These are phyloP conservation scores for Phytophthora crassamura DNA, from an alignment of 352 stramenopile genomes.

Conservation along the genomic window DNA sequence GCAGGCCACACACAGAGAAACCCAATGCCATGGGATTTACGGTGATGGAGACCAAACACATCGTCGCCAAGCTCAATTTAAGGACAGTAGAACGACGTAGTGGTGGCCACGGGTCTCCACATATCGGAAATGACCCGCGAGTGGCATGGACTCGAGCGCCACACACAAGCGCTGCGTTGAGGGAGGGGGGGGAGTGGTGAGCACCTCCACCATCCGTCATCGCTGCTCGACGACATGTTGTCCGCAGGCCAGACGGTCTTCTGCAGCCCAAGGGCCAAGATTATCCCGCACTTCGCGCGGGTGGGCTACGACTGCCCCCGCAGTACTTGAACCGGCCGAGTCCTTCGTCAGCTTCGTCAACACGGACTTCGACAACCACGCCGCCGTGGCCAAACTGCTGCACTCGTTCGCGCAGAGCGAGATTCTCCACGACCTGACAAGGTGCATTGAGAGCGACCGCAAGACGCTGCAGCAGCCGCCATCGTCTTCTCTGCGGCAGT, in stretches of 20 bases:
- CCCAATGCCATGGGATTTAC: no score
- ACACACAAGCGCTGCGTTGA: conserved; percentile 47
- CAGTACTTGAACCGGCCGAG: conserved; percentile 62
- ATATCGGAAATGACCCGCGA: conserved; percentile 79
- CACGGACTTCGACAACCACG: conserved; percentile 60
- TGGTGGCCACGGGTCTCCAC: conserved; percentile 25
- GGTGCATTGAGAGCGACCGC: no score
- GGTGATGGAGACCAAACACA: no score
- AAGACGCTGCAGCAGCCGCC: conserved; percentile 18
- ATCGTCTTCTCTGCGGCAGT: conserved; percentile 47
- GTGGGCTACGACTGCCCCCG: conserved; percentile 41
- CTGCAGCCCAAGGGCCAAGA: conserved; percentile 57
- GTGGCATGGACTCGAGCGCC: conserved; percentile 54
- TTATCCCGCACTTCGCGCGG: conserved; percentile 48
- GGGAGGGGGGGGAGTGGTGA: conserved; percentile 49
- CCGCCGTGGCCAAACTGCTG: conserved; percentile 35
- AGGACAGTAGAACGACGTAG: no score
- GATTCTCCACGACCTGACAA: no score
- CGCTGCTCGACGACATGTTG: conserved; percentile 66
- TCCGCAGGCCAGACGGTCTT: conserved; percentile 81
- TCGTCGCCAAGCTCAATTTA: no score
- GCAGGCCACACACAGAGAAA: no score
- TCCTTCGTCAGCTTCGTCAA: conserved; percentile 62
- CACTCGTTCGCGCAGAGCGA: conserved; percentile 29
- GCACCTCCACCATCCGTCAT: conserved; percentile 78